Evolutionary conservation across 768 basidiomycete genomes (phyloP), one percentile per base, ranked within the genome.

Genomic region (Russula griseocarnosa): DNA sequence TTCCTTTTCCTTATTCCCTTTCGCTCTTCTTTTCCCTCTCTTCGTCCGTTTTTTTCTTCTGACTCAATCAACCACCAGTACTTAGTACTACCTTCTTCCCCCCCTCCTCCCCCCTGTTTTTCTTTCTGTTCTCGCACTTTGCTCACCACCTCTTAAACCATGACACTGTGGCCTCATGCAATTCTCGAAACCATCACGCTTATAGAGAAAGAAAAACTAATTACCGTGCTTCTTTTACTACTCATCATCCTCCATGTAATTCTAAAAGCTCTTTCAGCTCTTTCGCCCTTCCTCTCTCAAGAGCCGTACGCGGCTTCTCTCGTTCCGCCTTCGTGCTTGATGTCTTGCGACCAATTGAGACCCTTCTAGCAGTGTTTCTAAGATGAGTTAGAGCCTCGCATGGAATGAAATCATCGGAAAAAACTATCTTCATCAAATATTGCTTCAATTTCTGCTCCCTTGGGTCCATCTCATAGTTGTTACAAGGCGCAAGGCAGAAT

Each of bases 201-300:
- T 36, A 26, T 49, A 55, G n/a, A 61, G 16, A 34, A 47, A 38
- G 52, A 49, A n/a, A 34, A 54, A 16, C 36, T 63, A 63, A 54
- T 55, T 42, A 52, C 56, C 56, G 16, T 42, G 26, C 22, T 20
- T 5, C 22, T 20, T 28, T 30, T 55, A 49, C 26, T 59, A 54
- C 62, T 49, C 56, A 54, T 60, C 58, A 32, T 13, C 32, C n/a
- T 32, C 55, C 26, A 42, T 64, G 63, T 64, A 64, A 60, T 64
- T 42, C 28, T 64, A 64, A 64, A 49, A n/a, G n/a, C n/a, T n/a
- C n/a, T n/a, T n/a, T n/a, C n/a, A n/a, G 26, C 13, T 55, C 36
- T 54, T 22, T 30, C 24, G 38, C 13, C 13, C 46, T 11, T 47
- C 22, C 11, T 26, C 46, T 13, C 11, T 18, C 16, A 7, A 49